These are phyloP conservation scores for Hymenoscyphus linearis DNA, from an alignment of 2,329 filamentous ascomycete genomes.

Conservation along the genomic window DNA sequence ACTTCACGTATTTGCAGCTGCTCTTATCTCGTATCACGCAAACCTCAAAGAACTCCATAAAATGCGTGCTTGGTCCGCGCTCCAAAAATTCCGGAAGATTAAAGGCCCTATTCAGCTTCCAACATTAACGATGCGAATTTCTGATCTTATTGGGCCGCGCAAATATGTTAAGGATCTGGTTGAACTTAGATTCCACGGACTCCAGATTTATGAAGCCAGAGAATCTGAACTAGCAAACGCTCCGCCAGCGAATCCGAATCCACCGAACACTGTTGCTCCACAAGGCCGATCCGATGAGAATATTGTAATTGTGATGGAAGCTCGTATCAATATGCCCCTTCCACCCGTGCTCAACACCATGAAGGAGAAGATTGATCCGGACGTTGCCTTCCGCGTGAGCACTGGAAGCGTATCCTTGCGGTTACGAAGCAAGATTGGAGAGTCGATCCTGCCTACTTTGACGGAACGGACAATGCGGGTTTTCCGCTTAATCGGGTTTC, in stretches of 20 bases:
- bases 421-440: slow-evolving; percentile 28
- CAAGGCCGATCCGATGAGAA: slow-evolving; percentile 14
- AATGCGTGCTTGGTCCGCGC: slow-evolving; percentile 20
- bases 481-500: slow-evolving; percentile 64
- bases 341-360: slow-evolving; percentile 23
- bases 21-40: slow-evolving; percentile 34
- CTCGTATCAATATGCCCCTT: slow-evolving; percentile 27
- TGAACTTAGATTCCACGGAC: slow-evolving; percentile 47
- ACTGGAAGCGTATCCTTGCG: slow-evolving; percentile 30
- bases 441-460: slow-evolving; percentile 26
- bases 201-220: slow-evolving; percentile 17
- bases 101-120: slow-evolving; percentile 26
- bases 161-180: slow-evolving; percentile 43
- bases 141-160: slow-evolving; percentile 26
- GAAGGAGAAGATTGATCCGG: slow-evolving; percentile 28
- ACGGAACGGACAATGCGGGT: slow-evolving; percentile 46
- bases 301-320: slow-evolving; percentile 30
- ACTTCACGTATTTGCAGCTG: slow-evolving; percentile 34
- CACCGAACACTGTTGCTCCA: background rate
- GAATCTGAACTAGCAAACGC: background rate
- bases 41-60: slow-evolving; percentile 34
- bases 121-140: slow-evolving; percentile 25
- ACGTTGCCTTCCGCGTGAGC: slow-evolving; percentile 30
- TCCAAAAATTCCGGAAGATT: slow-evolving; percentile 27
- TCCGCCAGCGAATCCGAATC: background rate